Evolutionary conservation across 805 yeast species (phyloP), one percentile per base, ranked within the genome.

Genomic region (Saccharomycopsis selenospora): DNA sequence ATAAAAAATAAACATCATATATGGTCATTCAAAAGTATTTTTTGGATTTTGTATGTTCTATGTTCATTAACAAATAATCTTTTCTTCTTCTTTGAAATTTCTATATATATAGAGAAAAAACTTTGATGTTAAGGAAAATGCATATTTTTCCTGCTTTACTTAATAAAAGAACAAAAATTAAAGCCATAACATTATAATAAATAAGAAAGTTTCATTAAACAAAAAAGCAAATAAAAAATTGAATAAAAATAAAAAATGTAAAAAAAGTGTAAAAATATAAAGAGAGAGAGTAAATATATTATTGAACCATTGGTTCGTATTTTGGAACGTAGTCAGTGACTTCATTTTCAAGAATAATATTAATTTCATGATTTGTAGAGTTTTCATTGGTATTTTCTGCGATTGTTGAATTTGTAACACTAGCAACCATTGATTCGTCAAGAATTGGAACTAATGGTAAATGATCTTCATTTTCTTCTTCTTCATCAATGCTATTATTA

Each of bases 401-500:
- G 10, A 4, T 18, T 41, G 18, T n/a, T 40, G n/a, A 8, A 22
- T 25, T 25, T 11, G 18, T 8, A 57, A 45, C 59, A 57, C 33
- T 59, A 60, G 48, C 61, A 62, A 46, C 59, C 57, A 11, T 13
- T 48, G 20, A 25, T 20, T 47, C 46, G 11, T 33, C 50, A n/a
- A 44, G 23, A 5, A 43, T 40, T 13, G 51, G 51, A 3, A 48
- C 44, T 23, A 28, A 10, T n/a, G 47, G 51, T 4, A 20, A 11
- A 3, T 20, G n/a, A 17, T 14, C 40, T 7, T 4, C 43, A 10
- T 36, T 8, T 4, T 24, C 26, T 7, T 5, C n/a, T 10, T 7
- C 2, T 22, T 14, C 8, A 2, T 17, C 25, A 42, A 26, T 6
- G 36, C 25, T 17, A 36, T 36, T 14, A 20, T 14, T n/a, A n/a